Evolutionary conservation across 805 yeast species (phyloP), one percentile per base, ranked within the genome.

Genomic region (Candida mattraensis): DNA sequence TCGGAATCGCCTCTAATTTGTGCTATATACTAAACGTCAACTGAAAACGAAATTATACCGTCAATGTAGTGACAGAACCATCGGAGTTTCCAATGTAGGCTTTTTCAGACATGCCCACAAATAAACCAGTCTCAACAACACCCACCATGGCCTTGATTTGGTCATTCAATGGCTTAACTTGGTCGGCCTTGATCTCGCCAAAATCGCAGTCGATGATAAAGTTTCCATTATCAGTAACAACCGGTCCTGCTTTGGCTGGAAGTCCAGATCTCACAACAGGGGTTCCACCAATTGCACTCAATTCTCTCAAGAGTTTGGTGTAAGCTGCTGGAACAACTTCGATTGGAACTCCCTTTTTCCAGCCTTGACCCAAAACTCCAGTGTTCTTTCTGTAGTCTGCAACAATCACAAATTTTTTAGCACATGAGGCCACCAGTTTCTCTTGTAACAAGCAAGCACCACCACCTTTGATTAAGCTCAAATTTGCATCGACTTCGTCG

Each of bases 391-490:
- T 72, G 58, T 78, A 83, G 63, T 93, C 99, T 2, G 98, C 99
- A 33, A 93, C 97, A 14, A 91, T 72, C 18, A 93, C 69, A 55
- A 91, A 88, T 51, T 74, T 75, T 40, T 74, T 67, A 3, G 96
- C 79, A 43, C 87, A 78, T 38, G 77, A 73, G 12, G 96, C 96
- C 10, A 93, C 96, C 35, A 93, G 71, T 65, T 93, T 93, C 61
- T 93, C 99, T 66, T 91, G 99, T 66, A 93, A 83, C 45, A 88
- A 70, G 62, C 99, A 93, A 2, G 97, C 99, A 26, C 99, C 99
- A 31, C 99, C 99, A 48, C 99, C 99, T 65, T 93, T 93, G 60
- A 93, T 93, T 53, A 89, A 80, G 57, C 88, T 86, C 51, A 93
- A 70, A 14, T 71, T 57, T 4, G 76, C 57, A 61, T 91, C 99